Conservation (phyloP, 2,329 filamentous ascomycete species). For the Claviceps maximensis region DNA sequence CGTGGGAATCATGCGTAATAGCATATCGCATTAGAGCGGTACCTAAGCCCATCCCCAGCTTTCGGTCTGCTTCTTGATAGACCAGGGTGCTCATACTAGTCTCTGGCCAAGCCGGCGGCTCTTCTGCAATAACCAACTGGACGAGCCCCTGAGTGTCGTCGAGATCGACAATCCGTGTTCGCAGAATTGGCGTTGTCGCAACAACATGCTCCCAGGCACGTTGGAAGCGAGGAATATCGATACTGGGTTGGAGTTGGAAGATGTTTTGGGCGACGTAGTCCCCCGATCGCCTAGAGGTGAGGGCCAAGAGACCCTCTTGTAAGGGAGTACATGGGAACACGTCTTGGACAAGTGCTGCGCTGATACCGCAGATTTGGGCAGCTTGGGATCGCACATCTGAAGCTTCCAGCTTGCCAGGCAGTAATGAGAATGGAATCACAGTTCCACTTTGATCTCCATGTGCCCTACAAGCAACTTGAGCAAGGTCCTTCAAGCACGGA, state of each 20-base stretch:
- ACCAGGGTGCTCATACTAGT: constrained; percentile 13
- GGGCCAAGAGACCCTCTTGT: constrained; percentile 3
- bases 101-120: constrained; percentile 14
- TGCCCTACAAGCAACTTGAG: background rate
- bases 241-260: background rate
- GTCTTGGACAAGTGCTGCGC: background rate
- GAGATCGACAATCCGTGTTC: constrained; percentile 4
- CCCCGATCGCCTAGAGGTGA: background rate
- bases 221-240: constrained; percentile 1
- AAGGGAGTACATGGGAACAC: constrained; percentile 3
- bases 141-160: background rate
- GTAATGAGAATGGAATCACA: background rate
- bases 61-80: constrained; percentile 23
- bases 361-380: background rate
- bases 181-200: constrained; percentile 1
- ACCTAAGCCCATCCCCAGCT: constrained; percentile 24
- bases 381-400: background rate
- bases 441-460: background rate
- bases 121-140: background rate
- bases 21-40: constrained; percentile 28
- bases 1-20: constrained; percentile 18
- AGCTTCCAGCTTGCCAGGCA: background rate
- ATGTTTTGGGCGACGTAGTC: constrained; percentile 1
- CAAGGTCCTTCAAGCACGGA: constrained; percentile 3
- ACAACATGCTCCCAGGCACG: constrained; percentile 3